A percentile compares a stretch with the other conserved stretches of the same genome.
Evolutionary conservation across 345 rosid species (phyloP).

Genomic region (Aquilaria malaccensis): DNA sequence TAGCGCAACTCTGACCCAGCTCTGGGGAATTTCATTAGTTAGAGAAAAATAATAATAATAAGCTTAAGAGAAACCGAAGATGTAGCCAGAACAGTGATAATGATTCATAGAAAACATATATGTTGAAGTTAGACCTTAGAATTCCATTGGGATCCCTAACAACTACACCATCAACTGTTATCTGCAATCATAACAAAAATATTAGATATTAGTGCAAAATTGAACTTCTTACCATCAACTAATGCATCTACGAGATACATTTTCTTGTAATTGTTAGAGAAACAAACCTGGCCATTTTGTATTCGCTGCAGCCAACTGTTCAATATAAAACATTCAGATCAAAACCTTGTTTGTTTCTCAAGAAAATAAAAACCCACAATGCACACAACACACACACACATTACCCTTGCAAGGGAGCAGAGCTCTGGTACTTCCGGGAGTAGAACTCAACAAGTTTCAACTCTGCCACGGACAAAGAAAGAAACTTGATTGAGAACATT

Average conservation of each 20-base stretch:
- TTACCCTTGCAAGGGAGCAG: conserved; percentile 88
- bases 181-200: conserved; percentile 26
- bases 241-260: background rate
- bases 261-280: background rate
- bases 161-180: conserved; percentile 49
- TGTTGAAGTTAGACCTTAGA: conserved; percentile 36
- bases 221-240: background rate
- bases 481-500: no score
- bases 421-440: conserved; percentile 49
- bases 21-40: conserved; percentile 23
- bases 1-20: conserved; percentile 56
- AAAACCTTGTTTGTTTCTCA: background rate
- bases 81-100: no score
- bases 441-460: conserved; percentile 53
- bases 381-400: no score
- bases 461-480: conserved; percentile 19
- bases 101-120: background rate
- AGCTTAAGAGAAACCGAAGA: no score
- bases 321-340: conserved; percentile 4
- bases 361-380: background rate
- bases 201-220: no score
- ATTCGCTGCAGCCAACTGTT: conserved; percentile 89
- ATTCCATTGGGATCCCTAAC: conserved; percentile 42
- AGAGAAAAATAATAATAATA: no score
- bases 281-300: conserved; percentile 65